phyloP scores from a whole-genome alignment of 140 eudicot genomes.

The Bidens hawaiensis region DNA sequence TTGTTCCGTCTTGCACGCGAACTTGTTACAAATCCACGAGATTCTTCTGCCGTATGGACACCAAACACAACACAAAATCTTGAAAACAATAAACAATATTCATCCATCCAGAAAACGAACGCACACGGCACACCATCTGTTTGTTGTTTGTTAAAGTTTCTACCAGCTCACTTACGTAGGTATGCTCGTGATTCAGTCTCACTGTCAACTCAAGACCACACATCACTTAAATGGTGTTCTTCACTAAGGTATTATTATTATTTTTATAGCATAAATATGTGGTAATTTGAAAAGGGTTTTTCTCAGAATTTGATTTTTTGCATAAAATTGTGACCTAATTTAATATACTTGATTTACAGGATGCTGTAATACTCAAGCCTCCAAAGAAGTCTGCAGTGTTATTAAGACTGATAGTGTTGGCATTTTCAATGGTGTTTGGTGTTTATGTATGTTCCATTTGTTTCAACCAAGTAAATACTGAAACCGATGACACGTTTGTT shows the following conservation, averaged over 20 bases:
- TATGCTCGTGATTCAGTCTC: constrained; percentile 12
- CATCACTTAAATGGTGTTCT: constrained; percentile 16
- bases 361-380: constrained; percentile 46
- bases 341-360: constrained; percentile 40
- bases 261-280: background rate
- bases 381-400: constrained; percentile 60
- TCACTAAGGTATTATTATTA: constrained; percentile 21
- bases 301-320: background rate
- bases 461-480: constrained; percentile 48
- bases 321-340: constrained; percentile 2
- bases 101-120: background rate
- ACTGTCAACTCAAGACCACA: constrained; percentile 13
- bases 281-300: background rate
- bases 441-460: constrained; percentile 77
- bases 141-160: constrained; percentile 25
- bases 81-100: background rate
- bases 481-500: constrained; percentile 29
- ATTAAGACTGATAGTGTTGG: constrained; percentile 53
- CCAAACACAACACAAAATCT: background rate
- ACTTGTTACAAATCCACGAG: constrained; percentile 4
- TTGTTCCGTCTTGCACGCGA: constrained; percentile 19
- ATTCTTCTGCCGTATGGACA: no score
- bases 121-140: no score
- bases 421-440: constrained; percentile 61
- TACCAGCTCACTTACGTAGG: constrained; percentile 26